Evolutionary conservation across 305 asterid species (phyloP).

Genomic region (Fraxinus baroniana): DNA sequence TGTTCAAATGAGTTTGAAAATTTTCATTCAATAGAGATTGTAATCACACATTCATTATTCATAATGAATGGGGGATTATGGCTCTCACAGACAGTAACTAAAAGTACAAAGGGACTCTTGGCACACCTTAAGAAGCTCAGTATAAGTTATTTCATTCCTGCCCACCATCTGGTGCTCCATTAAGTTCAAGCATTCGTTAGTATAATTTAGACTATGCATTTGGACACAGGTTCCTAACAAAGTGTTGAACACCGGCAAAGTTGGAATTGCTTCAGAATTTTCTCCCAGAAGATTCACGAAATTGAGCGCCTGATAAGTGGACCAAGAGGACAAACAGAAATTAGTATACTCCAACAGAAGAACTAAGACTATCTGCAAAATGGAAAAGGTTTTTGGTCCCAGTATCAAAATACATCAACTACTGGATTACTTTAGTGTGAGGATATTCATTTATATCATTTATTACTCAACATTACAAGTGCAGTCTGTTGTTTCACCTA

Average conservation of each 20-base stretch:
- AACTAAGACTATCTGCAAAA: not conserved
- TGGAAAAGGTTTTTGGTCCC: not conserved
- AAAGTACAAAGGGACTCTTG: constrained; percentile 2
- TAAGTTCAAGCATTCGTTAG: constrained; percentile 58
- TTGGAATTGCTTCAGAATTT: constrained; percentile 47
- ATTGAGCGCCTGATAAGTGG: constrained; percentile 57
- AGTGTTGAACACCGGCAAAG: constrained; percentile 59
- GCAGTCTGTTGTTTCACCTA: not conserved
- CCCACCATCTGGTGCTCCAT: constrained; percentile 79
- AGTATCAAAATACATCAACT: not conserved
- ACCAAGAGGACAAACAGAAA: constrained; percentile 19
- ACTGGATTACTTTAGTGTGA: not conserved
- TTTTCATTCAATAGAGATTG: not conserved
- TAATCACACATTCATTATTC: not conserved
- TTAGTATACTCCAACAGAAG: not conserved
- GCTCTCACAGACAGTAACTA: constrained; percentile 13
- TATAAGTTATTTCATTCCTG: constrained; percentile 62
- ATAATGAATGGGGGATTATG: not conserved
- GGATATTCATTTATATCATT: not conserved
- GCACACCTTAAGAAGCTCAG: constrained; percentile 75
- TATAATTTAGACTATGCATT: constrained; percentile 44
- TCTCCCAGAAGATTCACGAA: constrained; percentile 47
- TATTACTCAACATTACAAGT: not conserved
- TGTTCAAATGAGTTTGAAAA: not conserved
- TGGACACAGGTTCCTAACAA: constrained; percentile 58